A percentile compares a stretch with the other conserved stretches of the same genome.
Evolutionary conservation across 139 green algal genomes (phyloP).

Genomic region (Coelastrella sp.): DNA sequence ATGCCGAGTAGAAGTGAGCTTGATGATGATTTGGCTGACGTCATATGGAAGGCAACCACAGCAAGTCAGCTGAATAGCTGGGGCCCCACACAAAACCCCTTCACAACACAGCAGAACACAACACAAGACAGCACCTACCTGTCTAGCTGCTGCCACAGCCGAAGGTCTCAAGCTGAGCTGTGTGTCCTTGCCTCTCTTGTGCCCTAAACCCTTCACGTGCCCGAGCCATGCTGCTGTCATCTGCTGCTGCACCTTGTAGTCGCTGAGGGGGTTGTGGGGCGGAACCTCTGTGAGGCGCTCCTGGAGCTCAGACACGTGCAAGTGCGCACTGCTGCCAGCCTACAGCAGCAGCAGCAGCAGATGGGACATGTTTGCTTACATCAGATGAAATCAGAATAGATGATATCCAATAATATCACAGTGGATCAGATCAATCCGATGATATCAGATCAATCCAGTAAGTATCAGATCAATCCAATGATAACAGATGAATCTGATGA

Average conservation of each 20-base stretch:
- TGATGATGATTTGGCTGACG: no score
- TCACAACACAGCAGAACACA: background rate
- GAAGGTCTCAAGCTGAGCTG: conserved; percentile 43
- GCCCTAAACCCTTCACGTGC: conserved; percentile 16
- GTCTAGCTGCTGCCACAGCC: conserved; percentile 42
- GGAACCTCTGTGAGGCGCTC: background rate
- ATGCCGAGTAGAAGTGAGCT: background rate
- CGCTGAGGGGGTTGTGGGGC: conserved; percentile 44
- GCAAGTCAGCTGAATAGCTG: no score
- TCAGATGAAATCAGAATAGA: no score
- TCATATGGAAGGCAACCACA: no score
- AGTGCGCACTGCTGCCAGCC: conserved; percentile 26
- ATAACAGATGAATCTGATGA: no score
- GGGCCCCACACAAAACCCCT: background rate
- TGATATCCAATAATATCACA: no score
- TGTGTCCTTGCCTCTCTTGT: conserved; percentile 8
- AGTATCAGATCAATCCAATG: no score
- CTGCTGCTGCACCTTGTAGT: conserved; percentile 50
- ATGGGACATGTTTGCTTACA: no score
- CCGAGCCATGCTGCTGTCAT: conserved; percentile 14
- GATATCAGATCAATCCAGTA: no score
- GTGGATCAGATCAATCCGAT: no score
- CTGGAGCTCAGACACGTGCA: conserved; percentile 40
- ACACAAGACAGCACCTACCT: background rate
- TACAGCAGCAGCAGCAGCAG: conserved; percentile 14